phyloP scores from a whole-genome alignment of 2,329 filamentous ascomycete species.

The Didymella lethalis region DNA sequence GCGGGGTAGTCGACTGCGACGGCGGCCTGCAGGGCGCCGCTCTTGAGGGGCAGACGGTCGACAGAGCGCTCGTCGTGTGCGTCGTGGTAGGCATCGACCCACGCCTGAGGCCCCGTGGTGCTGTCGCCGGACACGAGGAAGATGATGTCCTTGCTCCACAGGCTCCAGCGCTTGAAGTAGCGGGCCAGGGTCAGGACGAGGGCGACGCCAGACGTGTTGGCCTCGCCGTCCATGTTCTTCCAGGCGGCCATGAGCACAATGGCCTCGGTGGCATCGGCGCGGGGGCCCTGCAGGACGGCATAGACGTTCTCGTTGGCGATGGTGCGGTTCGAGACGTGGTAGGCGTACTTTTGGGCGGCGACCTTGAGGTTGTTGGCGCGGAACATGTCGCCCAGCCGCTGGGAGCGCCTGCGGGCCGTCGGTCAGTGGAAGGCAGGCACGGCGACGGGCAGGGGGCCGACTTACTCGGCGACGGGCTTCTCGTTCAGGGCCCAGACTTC shows the following conservation, averaged over 20 bases:
- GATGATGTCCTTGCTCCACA: constrained; percentile 99
- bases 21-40: constrained; percentile 89
- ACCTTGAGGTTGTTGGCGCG: constrained; percentile 83
- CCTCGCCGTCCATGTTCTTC: constrained; percentile 77
- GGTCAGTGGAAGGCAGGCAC: constrained; percentile 10
- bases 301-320: constrained; percentile 90
- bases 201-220: constrained; percentile 88
- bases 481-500: constrained; percentile 74
- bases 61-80: constrained; percentile 76
- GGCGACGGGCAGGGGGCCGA: neutral
- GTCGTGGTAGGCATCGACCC: constrained; percentile 98
- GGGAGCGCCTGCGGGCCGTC: constrained; percentile 58
- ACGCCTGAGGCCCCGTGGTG: constrained; percentile 88
- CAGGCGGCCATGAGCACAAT: constrained; percentile 92
- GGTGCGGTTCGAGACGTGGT: constrained; percentile 76
- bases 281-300: constrained; percentile 88
- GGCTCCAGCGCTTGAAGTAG: constrained; percentile 97
- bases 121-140: constrained; percentile 89
- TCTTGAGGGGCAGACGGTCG: constrained; percentile 83
- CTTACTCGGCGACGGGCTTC: constrained; percentile 50
- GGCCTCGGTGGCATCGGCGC: constrained; percentile 95
- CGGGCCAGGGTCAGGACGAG: constrained; percentile 85
- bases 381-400: constrained; percentile 78
- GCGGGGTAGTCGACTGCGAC: constrained; percentile 89
- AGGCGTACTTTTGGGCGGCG: constrained; percentile 86